Base-by-base conservation (phyloP, 2,329 filamentous ascomycete species). In the Pseudogymnoascus pannorum region DNA sequence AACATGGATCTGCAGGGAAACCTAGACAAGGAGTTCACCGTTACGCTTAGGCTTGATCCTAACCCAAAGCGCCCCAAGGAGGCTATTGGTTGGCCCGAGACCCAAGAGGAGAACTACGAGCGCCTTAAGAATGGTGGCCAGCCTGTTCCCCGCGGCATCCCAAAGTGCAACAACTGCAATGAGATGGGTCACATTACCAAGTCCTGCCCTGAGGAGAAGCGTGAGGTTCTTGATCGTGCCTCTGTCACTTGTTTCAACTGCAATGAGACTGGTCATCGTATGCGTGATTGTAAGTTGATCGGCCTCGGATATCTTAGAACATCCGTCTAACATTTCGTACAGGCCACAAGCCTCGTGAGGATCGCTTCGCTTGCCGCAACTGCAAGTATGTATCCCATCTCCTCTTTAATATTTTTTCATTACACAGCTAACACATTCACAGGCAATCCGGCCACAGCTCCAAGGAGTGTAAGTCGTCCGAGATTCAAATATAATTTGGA, bases 1-100 rank as follows among this genome's bases (percentile, higher is more conserved):
- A 87, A 88, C 73, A 87, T 90, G 83, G 86, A 90, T 65, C 75
- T 89, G 1, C 86, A 90, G 68, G 87, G 87, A 4, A 83, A 87
- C 64, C 75, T 87, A 18, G 80, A 81, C 62, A 85, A 85, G 72
- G 85, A 85, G 70, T 89, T 81, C 67, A 81, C 80, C 0, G 77
- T 90, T 58, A 82, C 82, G 0, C 85, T 86, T 69, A 83, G 87
- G 57, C 84, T 86, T 66, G 78, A 78, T 1, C 73, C 79, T 31
- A 82, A 82, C 65, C 81, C 87, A 0, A 72, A 75, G 18, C 81
- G 85, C 2, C 82, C 82, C 29, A 81, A 81, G 59, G 82, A 89
- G 71, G 78, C 77, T 18, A 77, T 81, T 1, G 71, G 75, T 1
- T 91, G 86, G 84, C 87, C 87, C 3, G 73, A 78, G 62, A 75